Evolutionary conservation across 805 yeast species (phyloP), one percentile per base, ranked within the genome.

Genomic region (Wickerhamiella dianesei): DNA sequence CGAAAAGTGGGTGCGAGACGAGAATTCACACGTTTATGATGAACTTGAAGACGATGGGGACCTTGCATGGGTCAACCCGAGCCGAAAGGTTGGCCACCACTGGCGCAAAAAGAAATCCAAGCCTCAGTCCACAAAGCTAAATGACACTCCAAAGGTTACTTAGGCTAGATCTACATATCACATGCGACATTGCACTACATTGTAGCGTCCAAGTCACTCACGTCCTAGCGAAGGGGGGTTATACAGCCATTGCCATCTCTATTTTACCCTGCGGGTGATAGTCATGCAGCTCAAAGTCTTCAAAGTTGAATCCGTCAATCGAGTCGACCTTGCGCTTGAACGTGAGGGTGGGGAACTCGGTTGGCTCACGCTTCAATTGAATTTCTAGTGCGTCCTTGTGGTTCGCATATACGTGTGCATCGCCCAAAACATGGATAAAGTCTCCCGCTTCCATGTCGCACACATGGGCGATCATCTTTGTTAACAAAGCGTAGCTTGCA

Each of bases 161-260:
- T n/a, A n/a, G n/a, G n/a, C n/a, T n/a, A n/a, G n/a, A n/a, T n/a
- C n/a, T n/a, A n/a, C n/a, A n/a, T n/a, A n/a, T n/a, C n/a, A n/a
- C n/a, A n/a, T n/a, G n/a, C n/a, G n/a, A n/a, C n/a, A n/a, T n/a
- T n/a, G n/a, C n/a, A n/a, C n/a, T n/a, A n/a, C n/a, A n/a, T n/a
- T n/a, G n/a, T n/a, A n/a, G n/a, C n/a, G n/a, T n/a, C n/a, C n/a
- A n/a, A n/a, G n/a, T n/a, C n/a, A n/a, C n/a, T n/a, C n/a, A n/a
- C n/a, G n/a, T n/a, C n/a, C n/a, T n/a, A n/a, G n/a, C n/a, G n/a
- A 43, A 35, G 6, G 14, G 4, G 17, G 17, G 3, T 63, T 70
- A 92, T 22, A 92, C 98, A 61, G 96, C 87, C 98, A 92, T 92
- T 56, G 84, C 82, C 99, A 92, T 92, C 55, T 82, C 83, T 56